A percentile compares a stretch with the other conserved stretches of the same genome.
phyloP scores from a whole-genome alignment of 441 rosid species.

The Mallotus repandus region DNA sequence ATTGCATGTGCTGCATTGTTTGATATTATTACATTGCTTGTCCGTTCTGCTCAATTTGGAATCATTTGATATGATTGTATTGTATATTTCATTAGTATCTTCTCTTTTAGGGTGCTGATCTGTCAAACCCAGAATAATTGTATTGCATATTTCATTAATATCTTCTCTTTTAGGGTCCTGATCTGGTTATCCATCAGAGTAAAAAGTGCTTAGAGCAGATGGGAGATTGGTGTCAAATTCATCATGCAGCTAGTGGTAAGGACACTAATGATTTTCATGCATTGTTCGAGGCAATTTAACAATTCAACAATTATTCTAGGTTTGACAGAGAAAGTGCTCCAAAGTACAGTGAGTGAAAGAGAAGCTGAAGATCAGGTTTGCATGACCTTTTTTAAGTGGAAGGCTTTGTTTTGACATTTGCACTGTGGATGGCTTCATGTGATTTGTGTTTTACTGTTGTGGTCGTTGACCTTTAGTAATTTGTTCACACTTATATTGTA shows the following conservation, averaged over 20 bases:
- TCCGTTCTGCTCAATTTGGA: constrained; percentile 5
- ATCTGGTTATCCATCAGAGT: constrained; percentile 79
- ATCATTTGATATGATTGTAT: not conserved
- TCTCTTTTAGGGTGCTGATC: constrained; percentile 76
- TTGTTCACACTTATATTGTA: not conserved
- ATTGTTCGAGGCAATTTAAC: constrained; percentile 11
- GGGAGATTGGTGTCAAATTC: constrained; percentile 91
- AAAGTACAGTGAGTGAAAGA: constrained; percentile 61
- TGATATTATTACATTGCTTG: not conserved
- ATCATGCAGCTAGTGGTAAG: constrained; percentile 91
- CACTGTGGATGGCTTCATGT: not conserved
- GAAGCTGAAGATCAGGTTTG: constrained; percentile 89
- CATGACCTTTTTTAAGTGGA: constrained; percentile 13
- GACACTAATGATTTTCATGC: constrained; percentile 7
- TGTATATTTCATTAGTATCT: constrained; percentile 7
- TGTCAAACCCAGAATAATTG: constrained; percentile 18
- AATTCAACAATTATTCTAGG: constrained; percentile 42
- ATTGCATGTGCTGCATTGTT: not conserved
- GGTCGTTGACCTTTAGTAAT: not conserved
- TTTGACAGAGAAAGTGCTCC: constrained; percentile 70
- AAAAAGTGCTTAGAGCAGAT: constrained; percentile 71
- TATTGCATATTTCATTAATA: constrained; percentile 2
- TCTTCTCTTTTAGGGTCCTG: constrained; percentile 70
- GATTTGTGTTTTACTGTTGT: too few relatives aligned
- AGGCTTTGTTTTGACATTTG: not conserved